Percentiles rank a stretch among this genome's conserved stretches.
Evolutionary conservation across 2,329 filamentous ascomycete genomes (phyloP).

Genomic region (Hawksworthiomyces lignivorus): DNA sequence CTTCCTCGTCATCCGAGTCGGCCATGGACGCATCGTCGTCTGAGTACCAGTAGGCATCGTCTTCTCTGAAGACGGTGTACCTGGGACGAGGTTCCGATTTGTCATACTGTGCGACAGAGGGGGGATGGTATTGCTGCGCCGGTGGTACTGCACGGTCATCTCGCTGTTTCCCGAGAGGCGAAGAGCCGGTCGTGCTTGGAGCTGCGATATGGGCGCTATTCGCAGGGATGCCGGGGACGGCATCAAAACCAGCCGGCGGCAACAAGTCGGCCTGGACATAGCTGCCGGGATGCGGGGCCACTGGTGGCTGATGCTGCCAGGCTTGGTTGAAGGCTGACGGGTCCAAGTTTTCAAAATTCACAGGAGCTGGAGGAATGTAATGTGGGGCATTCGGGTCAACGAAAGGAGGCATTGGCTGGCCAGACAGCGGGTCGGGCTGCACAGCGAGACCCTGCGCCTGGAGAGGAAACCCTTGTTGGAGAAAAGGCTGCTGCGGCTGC

Average conservation of each 20-base stretch:
- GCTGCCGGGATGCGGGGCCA: background rate
- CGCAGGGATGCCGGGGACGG: too few species aligned
- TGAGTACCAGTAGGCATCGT: conserved; percentile 39
- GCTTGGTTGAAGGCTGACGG: background rate
- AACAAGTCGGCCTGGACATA: background rate
- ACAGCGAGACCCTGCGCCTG: background rate
- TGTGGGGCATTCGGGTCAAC: too few species aligned
- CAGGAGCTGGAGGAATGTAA: background rate
- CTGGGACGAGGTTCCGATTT: background rate
- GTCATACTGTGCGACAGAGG: background rate
- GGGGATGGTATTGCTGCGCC: background rate
- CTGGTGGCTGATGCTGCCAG: conserved; percentile 2
- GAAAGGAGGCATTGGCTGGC: background rate
- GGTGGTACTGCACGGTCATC: background rate
- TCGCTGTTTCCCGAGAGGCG: too few species aligned
- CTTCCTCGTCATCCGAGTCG: conserved; percentile 52
- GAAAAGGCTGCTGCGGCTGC: conserved; percentile 3
- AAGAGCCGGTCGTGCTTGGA: too few species aligned
- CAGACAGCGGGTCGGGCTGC: background rate
- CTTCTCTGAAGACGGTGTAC: conserved; percentile 13
- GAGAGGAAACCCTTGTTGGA: background rate
- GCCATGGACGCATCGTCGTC: conserved; percentile 57
- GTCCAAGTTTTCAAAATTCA: background rate
- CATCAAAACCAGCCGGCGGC: background rate
- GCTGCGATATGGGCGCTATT: too few species aligned